phyloP scores from a whole-genome alignment of 179 eudicot genomes.

The Actinidia arguta region DNA sequence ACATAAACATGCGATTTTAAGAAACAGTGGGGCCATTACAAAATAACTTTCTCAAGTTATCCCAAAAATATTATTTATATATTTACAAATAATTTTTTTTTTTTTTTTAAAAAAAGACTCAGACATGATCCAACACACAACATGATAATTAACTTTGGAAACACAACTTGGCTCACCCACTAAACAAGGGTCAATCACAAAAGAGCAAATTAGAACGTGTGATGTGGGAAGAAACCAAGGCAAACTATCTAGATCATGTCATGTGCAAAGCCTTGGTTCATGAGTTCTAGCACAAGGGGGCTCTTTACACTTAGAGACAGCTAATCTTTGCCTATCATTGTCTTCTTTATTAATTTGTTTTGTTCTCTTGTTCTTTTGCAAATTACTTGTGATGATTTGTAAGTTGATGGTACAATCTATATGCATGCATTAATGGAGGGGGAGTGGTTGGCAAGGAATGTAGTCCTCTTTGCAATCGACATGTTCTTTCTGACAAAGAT shows the following conservation, averaged over 20 bases:
- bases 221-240: conserved; percentile 1
- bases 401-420: no score
- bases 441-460: background rate
- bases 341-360: background rate
- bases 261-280: background rate
- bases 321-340: background rate
- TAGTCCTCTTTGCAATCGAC: background rate
- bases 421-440: background rate
- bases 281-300: background rate
- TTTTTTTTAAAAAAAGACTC: background rate
- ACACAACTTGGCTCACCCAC: background rate
- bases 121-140: background rate
- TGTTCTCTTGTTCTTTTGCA: background rate
- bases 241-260: background rate
- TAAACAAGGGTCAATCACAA: background rate
- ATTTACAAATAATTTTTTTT: no score
- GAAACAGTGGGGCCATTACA: no score
- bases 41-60: no score
- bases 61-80: no score
- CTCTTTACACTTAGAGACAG: background rate
- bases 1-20: no score
- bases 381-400: no score
- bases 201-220: background rate
- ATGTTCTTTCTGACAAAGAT: background rate
- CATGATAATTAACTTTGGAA: background rate